These are phyloP conservation scores for Cryphonectria nitschkei DNA, from an alignment of 2,329 filamentous ascomycete species.

Conservation along the genomic window DNA sequence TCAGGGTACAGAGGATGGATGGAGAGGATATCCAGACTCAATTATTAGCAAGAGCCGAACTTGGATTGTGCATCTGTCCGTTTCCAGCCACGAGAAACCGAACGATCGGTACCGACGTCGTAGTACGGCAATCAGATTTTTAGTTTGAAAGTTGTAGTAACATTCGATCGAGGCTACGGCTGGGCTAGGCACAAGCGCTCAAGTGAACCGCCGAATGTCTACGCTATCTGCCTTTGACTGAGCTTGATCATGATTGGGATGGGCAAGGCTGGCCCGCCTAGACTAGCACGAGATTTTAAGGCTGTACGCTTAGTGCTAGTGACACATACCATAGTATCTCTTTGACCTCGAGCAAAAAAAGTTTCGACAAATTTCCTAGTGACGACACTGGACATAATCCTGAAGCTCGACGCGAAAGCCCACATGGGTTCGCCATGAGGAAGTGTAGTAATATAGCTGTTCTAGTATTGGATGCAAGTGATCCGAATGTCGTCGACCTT, in stretches of 20 bases:
- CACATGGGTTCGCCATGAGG: not conserved
- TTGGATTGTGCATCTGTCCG: not conserved
- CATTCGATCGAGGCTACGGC: not conserved
- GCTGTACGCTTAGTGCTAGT: not conserved
- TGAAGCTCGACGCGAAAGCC: not conserved
- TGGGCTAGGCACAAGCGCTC: not conserved
- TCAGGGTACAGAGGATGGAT: not conserved
- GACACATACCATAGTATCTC: not conserved
- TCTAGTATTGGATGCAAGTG: not conserved
- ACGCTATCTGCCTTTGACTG: not conserved
- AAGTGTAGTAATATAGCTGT: not conserved
- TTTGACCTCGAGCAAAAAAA: not conserved
- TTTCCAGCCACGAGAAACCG: not conserved
- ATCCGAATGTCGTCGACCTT: not conserved
- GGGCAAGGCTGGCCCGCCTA: not conserved
- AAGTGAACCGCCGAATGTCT: not conserved
- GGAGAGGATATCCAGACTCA: not conserved
- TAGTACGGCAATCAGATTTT: not conserved
- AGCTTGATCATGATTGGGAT: not conserved
- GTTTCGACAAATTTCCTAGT: not conserved
- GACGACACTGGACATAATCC: too few relatives aligned
- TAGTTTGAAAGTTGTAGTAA: not conserved
- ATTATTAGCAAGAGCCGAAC: not conserved
- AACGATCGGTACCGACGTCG: not conserved
- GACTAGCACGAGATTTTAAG: not conserved